phyloP scores from a whole-genome alignment of 2,329 filamentous ascomycete genomes.

The Lasiodiplodia sp. region DNA sequence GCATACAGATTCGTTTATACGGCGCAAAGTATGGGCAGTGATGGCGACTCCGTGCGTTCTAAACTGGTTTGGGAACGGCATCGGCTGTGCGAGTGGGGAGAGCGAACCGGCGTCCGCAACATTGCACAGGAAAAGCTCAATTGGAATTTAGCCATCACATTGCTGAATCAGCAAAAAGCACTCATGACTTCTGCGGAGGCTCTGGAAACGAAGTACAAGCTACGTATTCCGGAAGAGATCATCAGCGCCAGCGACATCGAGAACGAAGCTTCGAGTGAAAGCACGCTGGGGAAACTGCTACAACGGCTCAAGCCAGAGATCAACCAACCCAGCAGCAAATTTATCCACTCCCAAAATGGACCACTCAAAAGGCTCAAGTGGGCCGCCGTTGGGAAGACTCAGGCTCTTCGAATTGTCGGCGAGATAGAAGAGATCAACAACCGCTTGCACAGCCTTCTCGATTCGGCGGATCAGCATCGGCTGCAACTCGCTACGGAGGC shows the following conservation, averaged over 20 bases:
- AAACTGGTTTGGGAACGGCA: background rate
- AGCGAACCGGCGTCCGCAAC: background rate
- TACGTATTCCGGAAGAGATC: background rate
- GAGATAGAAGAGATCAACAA: slow-evolving; percentile 9
- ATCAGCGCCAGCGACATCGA: no score
- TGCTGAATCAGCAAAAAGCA: slow-evolving; percentile 6
- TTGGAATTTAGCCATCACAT: background rate
- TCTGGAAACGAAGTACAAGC: slow-evolving; percentile 1
- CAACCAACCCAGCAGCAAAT: background rate
- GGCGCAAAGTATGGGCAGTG: background rate
- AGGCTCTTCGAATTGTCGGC: background rate
- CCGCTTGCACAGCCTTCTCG: background rate
- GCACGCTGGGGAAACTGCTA: background rate
- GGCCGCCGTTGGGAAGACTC: slow-evolving; percentile 18
- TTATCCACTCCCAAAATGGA: background rate
- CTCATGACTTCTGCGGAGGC: slow-evolving; percentile 4
- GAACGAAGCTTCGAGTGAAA: background rate
- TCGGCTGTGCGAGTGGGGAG: background rate
- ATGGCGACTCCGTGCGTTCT: background rate
- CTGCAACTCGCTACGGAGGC: background rate
- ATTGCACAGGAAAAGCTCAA: slow-evolving; percentile 10
- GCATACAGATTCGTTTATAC: background rate
- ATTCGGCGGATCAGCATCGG: slow-evolving; percentile 3
- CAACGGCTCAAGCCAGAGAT: background rate
- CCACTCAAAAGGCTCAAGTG: slow-evolving; percentile 8